Evolutionary conservation across 2,329 filamentous ascomycete species (phyloP).

Genomic region (Pseudogymnoascus sp.): DNA sequence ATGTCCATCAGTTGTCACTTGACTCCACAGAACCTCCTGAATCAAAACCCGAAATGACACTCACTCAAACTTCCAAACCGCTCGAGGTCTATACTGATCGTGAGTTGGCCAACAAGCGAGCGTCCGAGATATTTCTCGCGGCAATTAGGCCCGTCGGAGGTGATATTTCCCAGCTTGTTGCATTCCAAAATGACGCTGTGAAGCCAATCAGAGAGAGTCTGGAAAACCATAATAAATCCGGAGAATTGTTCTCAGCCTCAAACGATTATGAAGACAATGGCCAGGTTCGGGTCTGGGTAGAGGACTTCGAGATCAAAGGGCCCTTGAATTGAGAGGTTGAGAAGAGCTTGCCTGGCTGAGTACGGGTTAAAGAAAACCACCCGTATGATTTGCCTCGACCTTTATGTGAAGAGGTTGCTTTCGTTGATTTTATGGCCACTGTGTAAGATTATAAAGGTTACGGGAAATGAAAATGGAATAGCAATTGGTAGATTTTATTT

Average conservation of each 20-base stretch:
- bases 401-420: not conserved
- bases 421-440: not conserved
- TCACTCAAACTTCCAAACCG: not conserved
- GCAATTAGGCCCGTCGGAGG: not conserved
- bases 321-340: not conserved
- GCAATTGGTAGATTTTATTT: slow-evolving; percentile 1
- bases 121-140: not conserved
- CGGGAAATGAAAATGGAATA: not conserved
- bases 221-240: not conserved
- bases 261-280: not conserved
- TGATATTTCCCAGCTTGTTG: not conserved
- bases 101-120: not conserved
- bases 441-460: not conserved
- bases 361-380: not conserved
- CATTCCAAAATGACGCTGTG: not conserved
- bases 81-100: not conserved
- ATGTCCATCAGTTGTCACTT: not conserved
- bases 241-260: not conserved
- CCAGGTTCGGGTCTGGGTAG: not conserved
- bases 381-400: not conserved
- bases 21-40: not conserved
- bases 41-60: not conserved
- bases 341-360: not conserved
- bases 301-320: not conserved
- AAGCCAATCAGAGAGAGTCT: not conserved